Conservation (phyloP, 73 alveolate genomes). For the Uronychia setigera region DNA sequence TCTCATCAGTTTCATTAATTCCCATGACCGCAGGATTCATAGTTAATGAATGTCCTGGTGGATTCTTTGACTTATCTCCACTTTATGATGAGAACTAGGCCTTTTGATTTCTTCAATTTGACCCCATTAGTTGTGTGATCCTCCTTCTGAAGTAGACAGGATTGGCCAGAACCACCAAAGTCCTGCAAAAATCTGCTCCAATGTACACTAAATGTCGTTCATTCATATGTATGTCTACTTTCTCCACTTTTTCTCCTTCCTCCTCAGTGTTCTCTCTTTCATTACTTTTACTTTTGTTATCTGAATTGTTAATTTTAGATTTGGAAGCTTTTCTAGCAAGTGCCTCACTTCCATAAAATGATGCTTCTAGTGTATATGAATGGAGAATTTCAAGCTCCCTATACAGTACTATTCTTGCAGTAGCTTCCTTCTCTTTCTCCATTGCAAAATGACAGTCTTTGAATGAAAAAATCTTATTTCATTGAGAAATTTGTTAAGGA, state of each 20-base stretch:
- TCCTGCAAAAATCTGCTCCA: neutral
- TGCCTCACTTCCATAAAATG: constrained; percentile 53
- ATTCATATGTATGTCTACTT: neutral
- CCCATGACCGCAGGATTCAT: neutral
- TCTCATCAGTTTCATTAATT: neutral
- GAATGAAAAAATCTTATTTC: constrained; percentile 32
- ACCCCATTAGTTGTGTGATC: neutral
- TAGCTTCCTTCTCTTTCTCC: constrained; percentile 58
- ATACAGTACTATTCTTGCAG: constrained; percentile 62
- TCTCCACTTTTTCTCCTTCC: neutral
- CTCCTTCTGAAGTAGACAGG: neutral
- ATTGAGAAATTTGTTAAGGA: constrained; percentile 36
- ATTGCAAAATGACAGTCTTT: constrained; percentile 48
- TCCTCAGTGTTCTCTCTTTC: neutral
- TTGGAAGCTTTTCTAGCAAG: too few relatives aligned
- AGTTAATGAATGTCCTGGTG: neutral
- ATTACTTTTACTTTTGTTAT: too few relatives aligned
- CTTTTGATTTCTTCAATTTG: neutral
- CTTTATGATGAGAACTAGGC: neutral
- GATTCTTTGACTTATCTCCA: neutral
- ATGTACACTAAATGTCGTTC: neutral
- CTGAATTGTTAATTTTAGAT: too few relatives aligned
- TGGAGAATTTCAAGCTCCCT: constrained; percentile 46
- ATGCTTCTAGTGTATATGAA: constrained; percentile 62
- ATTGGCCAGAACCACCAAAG: neutral